Base-by-base conservation (phyloP, 1,139 yeast genomes). In the Scheffersomyces segobiensis region DNA sequence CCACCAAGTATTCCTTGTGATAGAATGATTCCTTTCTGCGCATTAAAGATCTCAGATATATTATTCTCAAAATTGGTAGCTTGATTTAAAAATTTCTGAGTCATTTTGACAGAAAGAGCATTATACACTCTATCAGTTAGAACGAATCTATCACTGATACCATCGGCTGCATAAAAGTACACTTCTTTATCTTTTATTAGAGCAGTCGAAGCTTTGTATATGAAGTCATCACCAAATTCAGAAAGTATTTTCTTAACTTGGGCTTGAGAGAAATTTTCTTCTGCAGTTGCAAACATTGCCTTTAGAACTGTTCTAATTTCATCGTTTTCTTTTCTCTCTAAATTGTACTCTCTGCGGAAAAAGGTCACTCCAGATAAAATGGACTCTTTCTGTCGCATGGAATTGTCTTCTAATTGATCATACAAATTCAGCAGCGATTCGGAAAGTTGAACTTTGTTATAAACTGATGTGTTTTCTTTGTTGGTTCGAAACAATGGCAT, bases 241-340 rank as follows among this genome's bases (percentile, higher is more conserved):
- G 76, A 73, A 54, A 87, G 78, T 7, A 86, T 70, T 50, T 69
- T 69, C 53, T 75, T 79, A 7, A 85, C 85, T 57, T 73, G 69
- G 7, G 71, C 67, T 1, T 85, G 72, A 17, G 84, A 77, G 58
- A 86, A 85, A 12, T 75, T 72, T 1, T 77, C 80, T 20, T 78
- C 77, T 0, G 82, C 80, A 0, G 92, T 86, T 0, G 89, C 83
- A 64, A 89, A 83, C 7, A 89, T 79, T 0, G 93, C 86, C 65
- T 88, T 86, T 52, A 83, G 66, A 4, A 74, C 71, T 1, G 82
- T 71, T 58, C 79, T 71, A 2, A 82, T 67, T 32, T 73, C 68
- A 53, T 80, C 81, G 46, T 67, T 72, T 60, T 53, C 68, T 56
- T 57, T 69, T 53, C 63, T 65, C 55, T 56, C 62, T n/a, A 63